phyloP scores from a whole-genome alignment of 805 yeast species.

The Ogataea pilisensis region DNA sequence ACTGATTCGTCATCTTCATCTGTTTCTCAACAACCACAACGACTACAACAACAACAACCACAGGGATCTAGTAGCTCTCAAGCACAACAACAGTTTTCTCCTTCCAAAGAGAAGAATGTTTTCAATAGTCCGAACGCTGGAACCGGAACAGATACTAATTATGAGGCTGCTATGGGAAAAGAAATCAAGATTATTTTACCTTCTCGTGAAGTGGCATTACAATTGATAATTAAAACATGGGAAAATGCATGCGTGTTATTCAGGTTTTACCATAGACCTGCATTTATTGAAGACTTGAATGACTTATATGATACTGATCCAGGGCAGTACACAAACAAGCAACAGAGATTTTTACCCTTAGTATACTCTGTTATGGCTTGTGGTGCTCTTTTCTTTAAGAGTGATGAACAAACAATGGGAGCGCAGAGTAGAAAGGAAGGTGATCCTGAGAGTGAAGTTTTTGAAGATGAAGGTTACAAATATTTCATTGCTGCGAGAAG shows the following conservation, averaged over 20 bases:
- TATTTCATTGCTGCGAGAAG: constrained; percentile 79
- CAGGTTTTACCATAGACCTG: constrained; percentile 82
- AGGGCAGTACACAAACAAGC: constrained; percentile 63
- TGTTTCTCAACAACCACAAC: constrained; percentile 3
- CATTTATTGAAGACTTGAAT: constrained; percentile 69
- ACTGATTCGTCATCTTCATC: constrained; percentile 1
- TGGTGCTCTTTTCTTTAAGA: constrained; percentile 72
- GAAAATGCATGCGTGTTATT: constrained; percentile 80
- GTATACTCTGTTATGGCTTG: constrained; percentile 86
- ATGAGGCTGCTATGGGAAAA: constrained; percentile 35
- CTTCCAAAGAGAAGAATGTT: constrained; percentile 13
- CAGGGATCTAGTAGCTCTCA: constrained; percentile 2
- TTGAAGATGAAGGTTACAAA: constrained; percentile 73
- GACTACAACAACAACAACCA: constrained; percentile 2
- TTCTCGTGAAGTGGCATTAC: constrained; percentile 65
- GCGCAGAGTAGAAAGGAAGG: constrained; percentile 20
- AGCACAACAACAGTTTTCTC: constrained; percentile 13
- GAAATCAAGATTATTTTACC: constrained; percentile 72
- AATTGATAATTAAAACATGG: constrained; percentile 75
- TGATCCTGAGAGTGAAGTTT: constrained; percentile 30
- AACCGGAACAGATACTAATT: constrained; percentile 35
- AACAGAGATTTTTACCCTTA: constrained; percentile 70
- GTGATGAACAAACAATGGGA: constrained; percentile 35
- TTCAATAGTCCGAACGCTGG: constrained; percentile 17
- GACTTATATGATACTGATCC: constrained; percentile 76